Base-by-base conservation (phyloP, 2,329 filamentous ascomycete species). In the Monosporascus sp. region DNA sequence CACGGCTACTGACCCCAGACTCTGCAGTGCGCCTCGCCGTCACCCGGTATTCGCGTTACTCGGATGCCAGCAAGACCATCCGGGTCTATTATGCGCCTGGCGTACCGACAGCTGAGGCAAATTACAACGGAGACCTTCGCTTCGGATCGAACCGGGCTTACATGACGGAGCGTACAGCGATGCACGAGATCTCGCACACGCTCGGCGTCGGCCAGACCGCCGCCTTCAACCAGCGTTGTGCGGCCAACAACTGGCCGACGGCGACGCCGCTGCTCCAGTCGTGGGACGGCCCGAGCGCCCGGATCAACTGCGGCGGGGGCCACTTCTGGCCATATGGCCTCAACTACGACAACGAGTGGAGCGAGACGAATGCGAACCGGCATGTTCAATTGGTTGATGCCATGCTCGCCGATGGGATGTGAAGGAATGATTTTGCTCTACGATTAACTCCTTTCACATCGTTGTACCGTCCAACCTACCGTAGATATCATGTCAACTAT, bases 181-280 rank as follows among this genome's bases (percentile, higher is more conserved):
- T 78, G 60, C 76, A 78, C 59, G 76, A 78, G 65, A 76, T 76
- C 44, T 57, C 74, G 2, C 76, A 78, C 60, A 77, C 75, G 1
- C 69, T 78, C 5, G 76, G 76, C 3, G 66, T 78, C n/a, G 76
- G 76, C 0, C 72, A 73, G 65, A 76, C 73, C 4, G 57, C 61
- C 7, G 68, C 67, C 8, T 78, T 77, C 56, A 59, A 74, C 53
- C 49, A 55, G 14, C 59, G 62, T 36, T 78, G 76, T 60, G 65
- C 68, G 1, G 65, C 72, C 1, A 66, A 68, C 55, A 61, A 75
- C 59, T 78, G 76, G 76, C 64, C 73, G 2, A 66, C 61, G 7
- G 76, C 76, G 1, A 62, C 64, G 40, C 58, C 64, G 11, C 66
- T 78, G n/a, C 65, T 78, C 34, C 64, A 56, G 52, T 66, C 68